A percentile compares a stretch with the other conserved stretches of the same genome.
These are phyloP conservation scores for Hyparrhenia diplandra DNA, from an alignment of 176 grass and related monocot genomes.

Conservation along the genomic window DNA sequence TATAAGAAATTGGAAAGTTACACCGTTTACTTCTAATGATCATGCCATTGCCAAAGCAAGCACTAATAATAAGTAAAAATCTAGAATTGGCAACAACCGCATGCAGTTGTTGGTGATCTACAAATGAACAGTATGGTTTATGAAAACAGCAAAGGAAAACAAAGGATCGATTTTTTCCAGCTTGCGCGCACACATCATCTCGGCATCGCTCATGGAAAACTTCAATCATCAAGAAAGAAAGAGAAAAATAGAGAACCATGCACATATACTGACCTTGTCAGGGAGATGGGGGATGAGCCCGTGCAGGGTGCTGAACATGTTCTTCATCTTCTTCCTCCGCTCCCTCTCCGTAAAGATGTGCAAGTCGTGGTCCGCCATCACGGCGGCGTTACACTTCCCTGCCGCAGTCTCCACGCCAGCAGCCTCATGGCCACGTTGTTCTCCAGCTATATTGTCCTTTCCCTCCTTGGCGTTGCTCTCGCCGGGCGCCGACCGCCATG, in stretches of 20 bases:
- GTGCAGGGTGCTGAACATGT: constrained; percentile 42
- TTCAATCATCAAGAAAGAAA: too few species aligned
- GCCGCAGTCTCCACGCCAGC: neutral
- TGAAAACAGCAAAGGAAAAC: too few species aligned
- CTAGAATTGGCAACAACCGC: too few species aligned
- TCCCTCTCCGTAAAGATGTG: constrained; percentile 45
- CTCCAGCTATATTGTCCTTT: neutral
- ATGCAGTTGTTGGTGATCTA: too few species aligned
- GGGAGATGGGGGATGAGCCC: constrained; percentile 39
- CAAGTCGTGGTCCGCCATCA: neutral
- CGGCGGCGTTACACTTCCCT: neutral
- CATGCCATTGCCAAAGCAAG: neutral
- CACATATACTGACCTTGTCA: constrained; percentile 2
- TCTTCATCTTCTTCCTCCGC: constrained; percentile 50
- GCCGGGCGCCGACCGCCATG: neutral
- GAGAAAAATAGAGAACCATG: neutral
- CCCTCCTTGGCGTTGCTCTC: neutral
- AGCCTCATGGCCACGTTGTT: neutral
- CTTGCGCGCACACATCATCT: too few species aligned
- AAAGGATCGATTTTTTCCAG: too few species aligned
- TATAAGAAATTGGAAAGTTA: neutral
- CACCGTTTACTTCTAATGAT: neutral
- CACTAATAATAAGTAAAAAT: neutral
- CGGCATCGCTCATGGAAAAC: too few species aligned
- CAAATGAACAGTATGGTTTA: too few species aligned